These are phyloP conservation scores for Ceraceosorus bombacis DNA, from an alignment of 1,284 basidiomycete genomes.

Conservation along the genomic window DNA sequence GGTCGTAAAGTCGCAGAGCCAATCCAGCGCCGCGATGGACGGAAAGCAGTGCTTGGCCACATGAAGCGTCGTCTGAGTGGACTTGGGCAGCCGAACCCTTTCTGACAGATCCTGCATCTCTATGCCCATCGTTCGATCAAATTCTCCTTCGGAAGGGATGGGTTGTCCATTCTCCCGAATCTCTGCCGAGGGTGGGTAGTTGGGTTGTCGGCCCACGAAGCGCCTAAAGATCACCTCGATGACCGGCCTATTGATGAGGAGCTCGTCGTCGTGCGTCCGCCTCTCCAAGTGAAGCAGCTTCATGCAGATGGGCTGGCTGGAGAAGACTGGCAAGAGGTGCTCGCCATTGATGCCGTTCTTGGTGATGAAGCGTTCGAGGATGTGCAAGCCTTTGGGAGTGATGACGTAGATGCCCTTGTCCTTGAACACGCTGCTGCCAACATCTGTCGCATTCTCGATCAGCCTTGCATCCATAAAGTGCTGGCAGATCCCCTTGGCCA, in stretches of 20 bases:
- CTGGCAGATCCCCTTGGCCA: conserved; percentile 98
- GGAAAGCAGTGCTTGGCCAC: conserved; percentile 76
- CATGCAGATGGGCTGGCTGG: conserved; percentile 91
- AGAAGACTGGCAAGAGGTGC: conserved; percentile 81
- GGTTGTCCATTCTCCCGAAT: neutral
- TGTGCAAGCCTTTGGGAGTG: conserved; percentile 95
- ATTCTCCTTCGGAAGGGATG: conserved; percentile 12
- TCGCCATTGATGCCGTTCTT: conserved; percentile 94
- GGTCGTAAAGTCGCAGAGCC: conserved; percentile 95
- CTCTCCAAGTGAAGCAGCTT: conserved; percentile 95
- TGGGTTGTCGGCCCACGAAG: conserved; percentile 66
- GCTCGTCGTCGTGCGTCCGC: conserved; percentile 85
- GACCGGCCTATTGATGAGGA: conserved; percentile 86
- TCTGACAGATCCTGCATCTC: conserved; percentile 60
- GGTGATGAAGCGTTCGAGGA: conserved; percentile 96
- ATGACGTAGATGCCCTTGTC: conserved; percentile 91
- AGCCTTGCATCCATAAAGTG: conserved; percentile 98
- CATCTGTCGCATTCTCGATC: conserved; percentile 91
- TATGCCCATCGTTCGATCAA: conserved; percentile 53
- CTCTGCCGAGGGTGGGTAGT: conserved; percentile 9
- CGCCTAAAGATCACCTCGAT: conserved; percentile 91
- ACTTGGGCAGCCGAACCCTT: conserved; percentile 45
- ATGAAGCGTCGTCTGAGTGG: conserved; percentile 34
- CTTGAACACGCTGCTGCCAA: conserved; percentile 80
- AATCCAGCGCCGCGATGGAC: conserved; percentile 79